Conservation (phyloP, 2,329 filamentous ascomycete species). For the Colletotrichum musicola region DNA sequence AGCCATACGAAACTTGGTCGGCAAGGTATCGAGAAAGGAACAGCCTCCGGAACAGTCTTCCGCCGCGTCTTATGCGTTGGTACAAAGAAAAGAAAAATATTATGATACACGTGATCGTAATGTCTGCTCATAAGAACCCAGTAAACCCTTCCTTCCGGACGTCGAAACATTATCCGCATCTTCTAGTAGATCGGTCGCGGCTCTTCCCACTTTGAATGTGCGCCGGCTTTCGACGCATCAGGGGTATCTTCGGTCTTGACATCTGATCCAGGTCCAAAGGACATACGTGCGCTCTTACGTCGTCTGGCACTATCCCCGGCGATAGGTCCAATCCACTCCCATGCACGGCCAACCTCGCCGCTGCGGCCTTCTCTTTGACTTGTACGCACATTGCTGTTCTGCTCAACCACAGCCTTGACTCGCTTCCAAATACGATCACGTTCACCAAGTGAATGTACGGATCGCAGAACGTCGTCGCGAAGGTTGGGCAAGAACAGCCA, state of each 20-base stretch:
- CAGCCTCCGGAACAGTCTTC: background rate
- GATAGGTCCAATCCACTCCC: conserved; percentile 77
- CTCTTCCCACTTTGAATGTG: conserved; percentile 56
- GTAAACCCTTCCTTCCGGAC: background rate
- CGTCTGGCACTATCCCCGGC: conserved; percentile 59
- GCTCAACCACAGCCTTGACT: conserved; percentile 87
- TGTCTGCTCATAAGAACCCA: conserved; percentile 10
- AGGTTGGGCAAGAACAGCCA: conserved; percentile 91
- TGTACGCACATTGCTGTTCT: conserved; percentile 90
- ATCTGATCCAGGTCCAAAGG: conserved; percentile 54
- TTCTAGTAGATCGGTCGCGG: conserved; percentile 56
- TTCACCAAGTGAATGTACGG: conserved; percentile 81
- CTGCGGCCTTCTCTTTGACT: conserved; percentile 76
- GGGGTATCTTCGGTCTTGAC: conserved; percentile 51
- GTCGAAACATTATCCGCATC: conserved; percentile 1
- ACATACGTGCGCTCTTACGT: conserved; percentile 66
- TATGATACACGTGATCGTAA: background rate
- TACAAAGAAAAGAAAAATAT: conserved; percentile 34
- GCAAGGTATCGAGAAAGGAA: conserved; percentile 26
- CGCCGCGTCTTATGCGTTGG: conserved; percentile 2
- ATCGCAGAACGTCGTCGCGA: conserved; percentile 88
- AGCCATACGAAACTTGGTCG: conserved; percentile 13
- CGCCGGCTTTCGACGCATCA: conserved; percentile 25
- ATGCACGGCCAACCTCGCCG: conserved; percentile 75
- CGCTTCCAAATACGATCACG: conserved; percentile 87